Percentiles rank a stretch among this genome's conserved stretches.
Evolutionary conservation across 2,329 filamentous ascomycete genomes (phyloP).

Genomic region (Diaporthe ilicicola): DNA sequence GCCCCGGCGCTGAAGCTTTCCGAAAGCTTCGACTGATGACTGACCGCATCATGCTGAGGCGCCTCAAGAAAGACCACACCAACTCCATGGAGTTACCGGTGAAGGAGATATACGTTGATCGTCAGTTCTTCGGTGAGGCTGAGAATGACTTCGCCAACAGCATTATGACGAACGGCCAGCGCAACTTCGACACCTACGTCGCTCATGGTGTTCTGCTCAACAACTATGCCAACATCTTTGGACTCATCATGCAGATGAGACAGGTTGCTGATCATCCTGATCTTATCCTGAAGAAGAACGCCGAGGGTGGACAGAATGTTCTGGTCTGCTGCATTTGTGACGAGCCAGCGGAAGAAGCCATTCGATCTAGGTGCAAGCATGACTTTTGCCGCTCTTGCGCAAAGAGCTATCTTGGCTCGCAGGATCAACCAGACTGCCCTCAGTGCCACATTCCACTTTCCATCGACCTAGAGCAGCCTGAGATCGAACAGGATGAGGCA

Average conservation of each 20-base stretch:
- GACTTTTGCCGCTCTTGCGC: conserved; percentile 89
- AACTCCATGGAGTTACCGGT: conserved; percentile 96
- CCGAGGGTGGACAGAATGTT: conserved; percentile 86
- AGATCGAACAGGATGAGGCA: conserved; percentile 90
- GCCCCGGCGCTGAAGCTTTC: conserved; percentile 75
- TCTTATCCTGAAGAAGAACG: conserved; percentile 87
- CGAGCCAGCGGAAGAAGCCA: conserved; percentile 92
- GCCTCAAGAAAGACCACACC: conserved; percentile 92
- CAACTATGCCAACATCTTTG: conserved; percentile 99
- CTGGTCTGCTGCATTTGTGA: conserved; percentile 95
- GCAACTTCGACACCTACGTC: conserved; percentile 95
- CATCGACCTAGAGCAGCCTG: conserved; percentile 94
- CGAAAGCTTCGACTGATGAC: conserved; percentile 87
- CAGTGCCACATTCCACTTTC: conserved; percentile 88
- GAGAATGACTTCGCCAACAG: conserved; percentile 95
- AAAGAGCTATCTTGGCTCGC: conserved; percentile 81
- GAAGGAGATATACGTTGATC: conserved; percentile 90
- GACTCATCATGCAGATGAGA: conserved; percentile 98
- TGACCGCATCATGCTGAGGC: conserved; percentile 92
- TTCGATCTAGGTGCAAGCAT: conserved; percentile 90
- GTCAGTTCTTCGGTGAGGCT: conserved; percentile 95
- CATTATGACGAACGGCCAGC: conserved; percentile 91
- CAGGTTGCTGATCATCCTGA: conserved; percentile 98
- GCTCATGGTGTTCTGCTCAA: conserved; percentile 92
- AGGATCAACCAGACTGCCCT: conserved; percentile 82